A percentile compares a stretch with the other conserved stretches of the same genome.
Evolutionary conservation across 495 filamentous ascomycete genomes (phyloP).

Genomic region (Hapsidospora chrysogenum): DNA sequence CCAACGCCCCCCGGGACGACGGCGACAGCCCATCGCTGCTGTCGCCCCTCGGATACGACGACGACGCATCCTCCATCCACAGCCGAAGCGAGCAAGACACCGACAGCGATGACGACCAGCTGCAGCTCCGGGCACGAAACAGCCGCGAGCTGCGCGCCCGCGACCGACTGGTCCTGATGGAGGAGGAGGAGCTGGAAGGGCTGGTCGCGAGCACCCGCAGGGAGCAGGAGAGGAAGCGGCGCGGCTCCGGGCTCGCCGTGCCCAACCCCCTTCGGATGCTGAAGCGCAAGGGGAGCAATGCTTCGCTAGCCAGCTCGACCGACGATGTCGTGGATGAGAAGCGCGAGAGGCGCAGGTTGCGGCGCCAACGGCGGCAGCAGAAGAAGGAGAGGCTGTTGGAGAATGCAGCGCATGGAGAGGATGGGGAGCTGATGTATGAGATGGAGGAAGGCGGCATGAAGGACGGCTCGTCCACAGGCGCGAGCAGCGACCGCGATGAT

Average conservation of each 20-base stretch:
- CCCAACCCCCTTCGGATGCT: conserved; percentile 22
- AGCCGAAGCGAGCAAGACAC: conserved; percentile 57
- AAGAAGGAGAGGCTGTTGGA: conserved; percentile 29
- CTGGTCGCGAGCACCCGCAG: conserved; percentile 39
- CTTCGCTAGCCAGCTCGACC: conserved; percentile 10
- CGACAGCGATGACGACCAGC: conserved; percentile 60
- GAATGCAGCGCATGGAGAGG: conserved; percentile 39
- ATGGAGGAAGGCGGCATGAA: conserved; percentile 71
- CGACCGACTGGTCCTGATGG: conserved; percentile 62
- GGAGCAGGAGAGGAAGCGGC: conserved; percentile 32
- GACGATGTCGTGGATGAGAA: conserved; percentile 33
- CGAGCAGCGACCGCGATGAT: conserved; percentile 36
- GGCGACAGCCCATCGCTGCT: conserved; percentile 28
- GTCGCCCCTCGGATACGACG: conserved; percentile 47
- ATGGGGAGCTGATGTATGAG: conserved; percentile 69
- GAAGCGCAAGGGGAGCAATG: conserved; percentile 11
- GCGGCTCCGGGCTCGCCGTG: conserved; percentile 25
- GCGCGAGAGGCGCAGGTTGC: conserved; percentile 12
- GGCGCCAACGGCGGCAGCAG: conserved; percentile 24
- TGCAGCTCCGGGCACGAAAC: conserved; percentile 43
- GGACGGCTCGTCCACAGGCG: conserved; percentile 38
- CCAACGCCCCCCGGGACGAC: conserved; percentile 1
- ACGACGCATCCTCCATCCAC: conserved; percentile 47
- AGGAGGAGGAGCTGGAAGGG: conserved; percentile 79
- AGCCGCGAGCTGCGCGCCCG: conserved; percentile 53